Evolutionary conservation across 169 alveolate species (phyloP).

Genomic region (Plasmodium adleri): DNA sequence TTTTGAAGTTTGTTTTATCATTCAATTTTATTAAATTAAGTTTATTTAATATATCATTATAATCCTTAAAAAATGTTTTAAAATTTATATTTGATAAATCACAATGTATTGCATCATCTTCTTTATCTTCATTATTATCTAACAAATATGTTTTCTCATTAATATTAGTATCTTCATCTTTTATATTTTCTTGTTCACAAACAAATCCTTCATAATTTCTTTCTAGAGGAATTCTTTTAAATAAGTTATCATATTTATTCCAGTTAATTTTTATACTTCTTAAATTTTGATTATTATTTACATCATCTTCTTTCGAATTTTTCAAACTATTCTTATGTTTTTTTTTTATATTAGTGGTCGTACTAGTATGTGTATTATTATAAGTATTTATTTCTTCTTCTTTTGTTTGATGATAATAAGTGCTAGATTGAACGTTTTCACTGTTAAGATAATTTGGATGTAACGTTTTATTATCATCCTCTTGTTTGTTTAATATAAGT

Average conservation of each 20-base stretch:
- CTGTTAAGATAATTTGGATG: too few relatives aligned
- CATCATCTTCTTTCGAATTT: slow-evolving; percentile 44
- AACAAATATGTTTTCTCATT: slow-evolving; percentile 10
- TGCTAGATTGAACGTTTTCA: too few relatives aligned
- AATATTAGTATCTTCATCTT: slow-evolving; percentile 27
- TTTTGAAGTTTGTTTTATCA: slow-evolving; percentile 42
- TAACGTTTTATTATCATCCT: neutral
- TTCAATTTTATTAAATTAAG: slow-evolving; percentile 29
- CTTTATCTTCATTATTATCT: slow-evolving; percentile 2
- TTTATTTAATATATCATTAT: slow-evolving; percentile 40
- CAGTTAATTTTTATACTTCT: slow-evolving; percentile 71
- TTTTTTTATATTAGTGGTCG: neutral
- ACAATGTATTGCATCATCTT: neutral
- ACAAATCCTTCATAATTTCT: slow-evolving; percentile 46
- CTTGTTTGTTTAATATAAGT: neutral
- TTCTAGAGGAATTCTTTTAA: slow-evolving; percentile 55
- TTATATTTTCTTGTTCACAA: slow-evolving; percentile 22
- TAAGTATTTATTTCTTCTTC: neutral
- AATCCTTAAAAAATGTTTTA: slow-evolving; percentile 25
- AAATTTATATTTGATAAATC: slow-evolving; percentile 45
- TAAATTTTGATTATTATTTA: slow-evolving; percentile 56
- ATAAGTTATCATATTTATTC: slow-evolving; percentile 66
- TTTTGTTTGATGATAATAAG: too few relatives aligned
- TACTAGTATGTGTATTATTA: neutral
- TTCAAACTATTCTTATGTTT: slow-evolving; percentile 34